A percentile compares a stretch with the other conserved stretches of the same genome.
phyloP scores from a whole-genome alignment of 306 rosid species.

The Gastrolobium bilobum region DNA sequence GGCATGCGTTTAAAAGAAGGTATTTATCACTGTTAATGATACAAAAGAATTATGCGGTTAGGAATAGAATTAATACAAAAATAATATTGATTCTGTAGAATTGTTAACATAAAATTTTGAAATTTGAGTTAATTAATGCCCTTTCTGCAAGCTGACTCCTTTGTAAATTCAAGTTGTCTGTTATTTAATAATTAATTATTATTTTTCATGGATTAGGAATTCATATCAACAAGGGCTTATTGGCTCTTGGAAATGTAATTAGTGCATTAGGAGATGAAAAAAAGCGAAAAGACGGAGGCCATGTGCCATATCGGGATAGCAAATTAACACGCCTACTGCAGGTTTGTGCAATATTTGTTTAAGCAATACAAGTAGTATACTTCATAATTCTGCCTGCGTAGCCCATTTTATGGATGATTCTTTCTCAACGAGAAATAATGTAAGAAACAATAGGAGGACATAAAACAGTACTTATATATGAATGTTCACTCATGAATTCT shows the following conservation, averaged over 20 bases:
- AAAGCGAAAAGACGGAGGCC: slow-evolving; percentile 96
- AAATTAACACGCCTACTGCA: slow-evolving; percentile 92
- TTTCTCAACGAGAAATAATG: not conserved
- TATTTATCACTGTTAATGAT: slow-evolving; percentile 48
- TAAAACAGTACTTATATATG: not conserved
- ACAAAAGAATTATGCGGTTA: not conserved
- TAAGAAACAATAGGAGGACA: slow-evolving; percentile 20
- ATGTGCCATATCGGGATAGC: slow-evolving; percentile 98
- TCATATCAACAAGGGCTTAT: slow-evolving; percentile 94
- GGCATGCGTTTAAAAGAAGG: slow-evolving; percentile 98
- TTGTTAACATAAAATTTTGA: not conserved
- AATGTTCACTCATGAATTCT: slow-evolving; percentile 14
- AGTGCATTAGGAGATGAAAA: slow-evolving; percentile 99
- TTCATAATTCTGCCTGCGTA: not conserved
- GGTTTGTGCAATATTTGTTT: slow-evolving; percentile 56
- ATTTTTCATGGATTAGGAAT: slow-evolving; percentile 67
- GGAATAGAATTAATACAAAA: slow-evolving; percentile 1
- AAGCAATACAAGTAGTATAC: not conserved
- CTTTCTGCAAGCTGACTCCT: slow-evolving; percentile 32
- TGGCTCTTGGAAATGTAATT: slow-evolving; percentile 96
- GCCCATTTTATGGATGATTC: not conserved
- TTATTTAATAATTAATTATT: slow-evolving; percentile 16
- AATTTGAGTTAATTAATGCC: not conserved
- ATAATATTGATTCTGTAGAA: slow-evolving; percentile 6
- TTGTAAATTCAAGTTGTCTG: slow-evolving; percentile 26